These are phyloP conservation scores for Fusarium neocosmosporiellum DNA, from an alignment of 2,329 filamentous ascomycete species.

Conservation along the genomic window DNA sequence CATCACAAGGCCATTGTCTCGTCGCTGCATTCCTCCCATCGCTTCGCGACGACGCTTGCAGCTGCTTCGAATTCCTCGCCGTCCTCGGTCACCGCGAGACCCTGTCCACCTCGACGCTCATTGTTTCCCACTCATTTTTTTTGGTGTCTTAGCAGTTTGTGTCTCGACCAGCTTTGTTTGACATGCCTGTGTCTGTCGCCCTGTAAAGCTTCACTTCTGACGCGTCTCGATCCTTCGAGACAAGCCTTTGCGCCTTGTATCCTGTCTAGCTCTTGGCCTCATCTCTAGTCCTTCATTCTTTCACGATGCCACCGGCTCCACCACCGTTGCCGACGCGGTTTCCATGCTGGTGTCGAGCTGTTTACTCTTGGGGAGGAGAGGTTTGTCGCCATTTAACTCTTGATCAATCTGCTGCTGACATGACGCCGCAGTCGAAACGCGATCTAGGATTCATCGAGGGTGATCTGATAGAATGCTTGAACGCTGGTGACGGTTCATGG, in stretches of 20 bases:
- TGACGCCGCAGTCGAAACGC: constrained; percentile 75
- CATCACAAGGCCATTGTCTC: constrained; percentile 28
- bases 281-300: constrained; percentile 12
- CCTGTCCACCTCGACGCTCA: constrained; percentile 7
- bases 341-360: constrained; percentile 90
- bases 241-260: constrained; percentile 13
- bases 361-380: constrained; percentile 96
- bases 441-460: constrained; percentile 98
- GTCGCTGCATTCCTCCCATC: constrained; percentile 4
- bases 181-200: constrained; percentile 35
- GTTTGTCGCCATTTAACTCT: constrained; percentile 50
- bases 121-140: constrained; percentile 15
- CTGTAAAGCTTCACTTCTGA: constrained; percentile 26
- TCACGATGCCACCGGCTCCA: constrained; percentile 65
- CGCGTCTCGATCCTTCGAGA: constrained; percentile 27
- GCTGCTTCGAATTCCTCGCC: constrained; percentile 17
- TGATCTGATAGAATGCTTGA: constrained; percentile 97
- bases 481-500: constrained; percentile 97
- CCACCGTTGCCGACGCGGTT: constrained; percentile 79
- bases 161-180: constrained; percentile 28
- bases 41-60: constrained; percentile 4
- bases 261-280: background rate
- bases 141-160: constrained; percentile 25
- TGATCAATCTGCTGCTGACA: constrained; percentile 35
- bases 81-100: constrained; percentile 8